Evolutionary conservation across 108 stramenopile genomes (phyloP), one percentile per base, ranked within the genome.

Genomic region (Nannochloropsis gaditana): DNA sequence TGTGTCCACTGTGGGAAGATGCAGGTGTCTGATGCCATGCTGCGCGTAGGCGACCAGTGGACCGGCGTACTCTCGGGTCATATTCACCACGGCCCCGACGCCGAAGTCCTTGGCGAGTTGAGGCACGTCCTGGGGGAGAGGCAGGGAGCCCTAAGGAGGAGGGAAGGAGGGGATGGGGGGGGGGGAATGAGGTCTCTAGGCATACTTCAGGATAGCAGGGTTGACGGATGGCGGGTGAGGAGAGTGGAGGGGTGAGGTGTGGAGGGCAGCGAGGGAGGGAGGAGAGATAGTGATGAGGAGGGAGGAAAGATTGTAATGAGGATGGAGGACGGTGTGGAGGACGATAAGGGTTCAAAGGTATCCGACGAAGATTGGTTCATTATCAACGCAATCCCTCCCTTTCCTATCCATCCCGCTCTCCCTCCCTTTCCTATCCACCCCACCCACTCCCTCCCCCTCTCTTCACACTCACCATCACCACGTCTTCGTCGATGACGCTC

Each of bases 401-500:
- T 15, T 15, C 15, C 47, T 15, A 10, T 50, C 59, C 59, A 15
- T 73, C 59, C 59, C 8, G 0, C 59, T n/a, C 59, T 73, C 59
- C 59, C 59, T 73, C n/a, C 59, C 59, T 73, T 31, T 31, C 31
- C 31, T 31, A 31, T 6, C 59, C n/a, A n/a, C n/a, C n/a, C n/a
- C n/a, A n/a, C n/a, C n/a, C n/a, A n/a, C n/a, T n/a, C n/a, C n/a
- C n/a, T n/a, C n/a, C n/a, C n/a, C n/a, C 59, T 8, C n/a, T n/a
- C 59, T 15, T n/a, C 59, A n/a, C 59, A 73, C 59, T 73, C 59
- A 73, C 59, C 59, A 73, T 73, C 5, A 73, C 59, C 59, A 73
- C 59, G 4, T 73, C 59, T n/a, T 73, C 59, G n/a, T 73, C 59
- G 59, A 73, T 73, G 59, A 73, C n/a, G n/a, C 59, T 73, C 59